Evolutionary conservation across 1,139 yeast genomes (phyloP), one percentile per base, ranked within the genome.

Genomic region (Lodderomyces jiufengensis): DNA sequence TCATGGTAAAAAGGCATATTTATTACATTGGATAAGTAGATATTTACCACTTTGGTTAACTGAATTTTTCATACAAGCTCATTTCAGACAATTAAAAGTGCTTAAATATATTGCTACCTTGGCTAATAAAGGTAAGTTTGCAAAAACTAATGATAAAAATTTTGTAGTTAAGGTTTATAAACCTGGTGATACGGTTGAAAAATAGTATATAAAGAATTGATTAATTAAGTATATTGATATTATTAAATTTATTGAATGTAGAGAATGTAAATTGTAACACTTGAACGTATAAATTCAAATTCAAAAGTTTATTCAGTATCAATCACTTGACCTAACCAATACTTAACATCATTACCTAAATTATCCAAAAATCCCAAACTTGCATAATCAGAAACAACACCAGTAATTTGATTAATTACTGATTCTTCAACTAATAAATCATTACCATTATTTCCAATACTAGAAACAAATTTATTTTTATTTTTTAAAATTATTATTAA

Each of bases 291-390:
- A n/a, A n/a, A n/a, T n/a, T n/a, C n/a, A n/a, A n/a, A n/a, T n/a
- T n/a, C n/a, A n/a, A n/a, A n/a, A n/a, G n/a, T n/a, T n/a, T 28
- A 16, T 10, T 28, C 33, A 5, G 33, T 29, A n/a, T 27, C 29
- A 9, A 21, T 24, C 4, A 36, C 33, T 13, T 25, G 33, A 1
- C 43, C 70, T 10, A 70, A 55, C 76, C 76, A 70, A 9, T 51
- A 43, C 45, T 59, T 64, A 3, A 70, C 72, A 43, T 70, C 75
- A 27, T 65, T 71, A 3, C 74, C 73, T 23, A 70, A 50, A 45
- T 63, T 70, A 25, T 67, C 73, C 24, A 70, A 47, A 41, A 70
- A 66, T 10, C 70, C 73, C 7, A 65, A 49, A 33, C 55, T 50
- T 5, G 59, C 50, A 31, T 60, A 58, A 27, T 57, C 58, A 20